Percentiles rank a stretch among this genome's conserved stretches.
Conservation (phyloP, 495 filamentous ascomycete genomes). For the Cudoniella acicularis region DNA sequence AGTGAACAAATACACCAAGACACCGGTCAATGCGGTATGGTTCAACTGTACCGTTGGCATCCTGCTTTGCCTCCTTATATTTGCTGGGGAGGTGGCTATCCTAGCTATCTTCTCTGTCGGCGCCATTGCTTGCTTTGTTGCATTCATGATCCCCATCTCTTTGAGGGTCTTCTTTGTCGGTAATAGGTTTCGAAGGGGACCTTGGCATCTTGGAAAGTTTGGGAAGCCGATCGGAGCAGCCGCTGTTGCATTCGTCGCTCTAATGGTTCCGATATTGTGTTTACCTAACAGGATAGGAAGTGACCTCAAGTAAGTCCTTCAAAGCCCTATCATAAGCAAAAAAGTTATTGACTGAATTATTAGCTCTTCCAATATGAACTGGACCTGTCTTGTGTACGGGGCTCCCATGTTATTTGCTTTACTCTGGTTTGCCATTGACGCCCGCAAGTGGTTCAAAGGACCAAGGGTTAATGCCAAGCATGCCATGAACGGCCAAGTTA, state of each 20-base stretch:
- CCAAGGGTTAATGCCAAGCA: slow-evolving; percentile 61
- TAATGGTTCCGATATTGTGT: slow-evolving; percentile 76
- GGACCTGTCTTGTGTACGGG: slow-evolving; percentile 75
- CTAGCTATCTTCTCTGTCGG: slow-evolving; percentile 76
- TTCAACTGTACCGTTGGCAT: slow-evolving; percentile 65
- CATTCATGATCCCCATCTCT: slow-evolving; percentile 72
- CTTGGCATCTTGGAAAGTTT: slow-evolving; percentile 68
- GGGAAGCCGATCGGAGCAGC: slow-evolving; percentile 59
- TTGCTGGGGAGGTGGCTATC: slow-evolving; percentile 62
- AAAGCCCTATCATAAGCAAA: no score
- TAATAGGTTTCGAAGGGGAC: slow-evolving; percentile 63
- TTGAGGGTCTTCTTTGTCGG: slow-evolving; percentile 76
- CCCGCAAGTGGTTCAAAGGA: slow-evolving; percentile 69
- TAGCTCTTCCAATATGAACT: no score
- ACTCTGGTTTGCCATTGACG: slow-evolving; percentile 68
- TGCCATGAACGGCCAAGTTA: slow-evolving; percentile 19
- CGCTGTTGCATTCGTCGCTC: slow-evolving; percentile 58
- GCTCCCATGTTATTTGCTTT: slow-evolving; percentile 58
- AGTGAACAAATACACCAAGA: slow-evolving; percentile 62
- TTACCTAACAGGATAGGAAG: slow-evolving; percentile 57
- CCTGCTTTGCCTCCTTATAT: slow-evolving; percentile 62
- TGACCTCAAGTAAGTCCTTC: slow-evolving; percentile 49
- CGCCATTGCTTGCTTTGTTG: slow-evolving; percentile 69
- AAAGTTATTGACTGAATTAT: no score
- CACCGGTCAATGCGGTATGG: slow-evolving; percentile 77